Percentiles rank a stretch among this genome's conserved stretches.
Evolutionary conservation across 345 rosid species (phyloP).

Genomic region (Brassica napus): DNA sequence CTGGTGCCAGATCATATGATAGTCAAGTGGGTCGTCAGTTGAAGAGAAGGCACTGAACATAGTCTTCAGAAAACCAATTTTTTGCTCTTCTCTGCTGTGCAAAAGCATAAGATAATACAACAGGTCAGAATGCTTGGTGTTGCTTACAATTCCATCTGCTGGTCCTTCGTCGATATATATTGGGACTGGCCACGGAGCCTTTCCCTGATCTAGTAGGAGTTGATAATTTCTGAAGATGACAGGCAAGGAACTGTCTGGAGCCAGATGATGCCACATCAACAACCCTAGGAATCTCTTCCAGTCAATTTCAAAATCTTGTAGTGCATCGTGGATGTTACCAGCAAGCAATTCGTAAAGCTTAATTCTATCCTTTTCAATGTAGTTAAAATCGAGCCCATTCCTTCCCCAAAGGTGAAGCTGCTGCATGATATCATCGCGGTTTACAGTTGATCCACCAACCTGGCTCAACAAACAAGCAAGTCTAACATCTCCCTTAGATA

Average conservation of each 20-base stretch:
- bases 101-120: slow-evolving; percentile 96
- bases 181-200: slow-evolving; percentile 84
- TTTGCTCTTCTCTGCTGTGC: slow-evolving; percentile 65
- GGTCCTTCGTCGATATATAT: slow-evolving; percentile 88
- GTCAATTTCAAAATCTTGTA: slow-evolving; percentile 63
- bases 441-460: slow-evolving; percentile 84
- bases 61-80: slow-evolving; percentile 60
- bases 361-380: slow-evolving; percentile 77
- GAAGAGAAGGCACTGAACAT: slow-evolving; percentile 93
- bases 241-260: slow-evolving; percentile 70
- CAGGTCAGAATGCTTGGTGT: slow-evolving; percentile 64
- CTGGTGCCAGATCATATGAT: slow-evolving; percentile 99
- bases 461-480: slow-evolving; percentile 94
- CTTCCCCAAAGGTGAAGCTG: slow-evolving; percentile 88
- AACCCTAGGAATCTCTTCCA: slow-evolving; percentile 97
- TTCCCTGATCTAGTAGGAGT: slow-evolving; percentile 59
- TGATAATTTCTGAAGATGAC: slow-evolving; percentile 68
- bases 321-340: slow-evolving; percentile 72
- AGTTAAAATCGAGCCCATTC: slow-evolving; percentile 87
- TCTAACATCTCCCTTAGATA: slow-evolving; percentile 90
- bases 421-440: slow-evolving; percentile 62
- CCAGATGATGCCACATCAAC: slow-evolving; percentile 88
- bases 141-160: slow-evolving; percentile 43
- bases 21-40: slow-evolving; percentile 91
- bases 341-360: slow-evolving; percentile 90